These are phyloP conservation scores for Trichoderma polysporum DNA, from an alignment of 2,329 filamentous ascomycete genomes.

Conservation along the genomic window DNA sequence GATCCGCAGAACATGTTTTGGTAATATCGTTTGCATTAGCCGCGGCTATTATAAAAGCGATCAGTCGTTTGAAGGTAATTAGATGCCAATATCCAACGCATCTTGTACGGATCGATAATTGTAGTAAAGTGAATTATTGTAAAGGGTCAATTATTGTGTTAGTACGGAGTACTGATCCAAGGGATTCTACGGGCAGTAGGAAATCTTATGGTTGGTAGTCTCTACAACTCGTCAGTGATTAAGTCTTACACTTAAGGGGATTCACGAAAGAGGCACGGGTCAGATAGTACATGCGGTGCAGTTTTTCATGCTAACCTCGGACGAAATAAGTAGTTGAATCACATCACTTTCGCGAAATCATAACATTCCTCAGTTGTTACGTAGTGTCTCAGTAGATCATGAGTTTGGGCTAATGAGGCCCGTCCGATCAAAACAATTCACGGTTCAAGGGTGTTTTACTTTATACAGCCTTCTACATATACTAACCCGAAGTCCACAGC, in stretches of 20 bases:
- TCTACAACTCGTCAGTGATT: neutral
- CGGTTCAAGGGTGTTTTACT: too few relatives aligned
- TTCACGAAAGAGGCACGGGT: neutral
- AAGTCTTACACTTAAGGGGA: neutral
- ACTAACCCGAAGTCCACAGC: too few relatives aligned
- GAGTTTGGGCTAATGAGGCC: neutral
- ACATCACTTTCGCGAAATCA: too few relatives aligned
- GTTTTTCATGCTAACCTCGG: neutral
- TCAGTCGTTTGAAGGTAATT: too few relatives aligned
- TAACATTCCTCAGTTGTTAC: neutral
- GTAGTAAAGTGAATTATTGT: neutral
- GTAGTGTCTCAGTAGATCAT: neutral
- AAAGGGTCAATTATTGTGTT: too few relatives aligned
- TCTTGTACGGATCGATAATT: neutral
- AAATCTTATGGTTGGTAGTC: neutral
- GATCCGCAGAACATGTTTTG: neutral
- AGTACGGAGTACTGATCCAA: neutral
- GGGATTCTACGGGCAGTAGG: neutral
- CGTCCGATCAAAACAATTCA: neutral
- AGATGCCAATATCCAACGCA: too few relatives aligned
- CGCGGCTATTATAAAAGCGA: neutral
- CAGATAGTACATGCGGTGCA: neutral
- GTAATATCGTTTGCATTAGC: neutral
- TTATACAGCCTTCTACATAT: neutral
- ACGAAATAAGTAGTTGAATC: neutral